Conservation (phyloP, 73 alveolate species). For the Tetrahymena borealis region DNA sequence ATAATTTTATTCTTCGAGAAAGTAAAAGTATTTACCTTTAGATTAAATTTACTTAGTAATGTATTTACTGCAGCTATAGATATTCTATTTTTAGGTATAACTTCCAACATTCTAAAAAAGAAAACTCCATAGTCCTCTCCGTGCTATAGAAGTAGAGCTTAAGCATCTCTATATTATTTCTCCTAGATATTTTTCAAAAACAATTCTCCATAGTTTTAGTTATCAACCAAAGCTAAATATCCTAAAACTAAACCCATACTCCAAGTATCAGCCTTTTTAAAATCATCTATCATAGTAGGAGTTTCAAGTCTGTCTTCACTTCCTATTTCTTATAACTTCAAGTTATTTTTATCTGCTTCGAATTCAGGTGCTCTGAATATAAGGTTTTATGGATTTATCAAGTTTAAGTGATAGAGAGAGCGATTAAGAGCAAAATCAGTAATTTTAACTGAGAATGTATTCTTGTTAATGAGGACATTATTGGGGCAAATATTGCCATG, state of each 20-base stretch:
- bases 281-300: background rate
- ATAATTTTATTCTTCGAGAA: background rate
- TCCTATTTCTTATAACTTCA: background rate
- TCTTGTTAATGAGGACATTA: background rate
- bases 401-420: background rate
- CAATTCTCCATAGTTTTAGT: background rate
- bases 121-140: background rate
- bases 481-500: background rate
- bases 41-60: background rate
- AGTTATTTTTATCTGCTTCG: background rate
- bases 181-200: background rate
- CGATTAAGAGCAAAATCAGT: background rate
- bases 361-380: background rate
- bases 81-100: background rate
- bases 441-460: background rate
- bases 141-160: background rate
- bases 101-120: background rate
- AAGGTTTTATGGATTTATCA: background rate
- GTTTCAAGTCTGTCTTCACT: background rate
- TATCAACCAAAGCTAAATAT: background rate
- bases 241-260: background rate
- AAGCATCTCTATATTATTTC: background rate
- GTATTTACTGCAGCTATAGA: background rate
- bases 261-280: background rate
- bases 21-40: background rate